Evolutionary conservation across 371 early-diverging fungal genomes (phyloP).

Genomic region (Entomophthora muscae): DNA sequence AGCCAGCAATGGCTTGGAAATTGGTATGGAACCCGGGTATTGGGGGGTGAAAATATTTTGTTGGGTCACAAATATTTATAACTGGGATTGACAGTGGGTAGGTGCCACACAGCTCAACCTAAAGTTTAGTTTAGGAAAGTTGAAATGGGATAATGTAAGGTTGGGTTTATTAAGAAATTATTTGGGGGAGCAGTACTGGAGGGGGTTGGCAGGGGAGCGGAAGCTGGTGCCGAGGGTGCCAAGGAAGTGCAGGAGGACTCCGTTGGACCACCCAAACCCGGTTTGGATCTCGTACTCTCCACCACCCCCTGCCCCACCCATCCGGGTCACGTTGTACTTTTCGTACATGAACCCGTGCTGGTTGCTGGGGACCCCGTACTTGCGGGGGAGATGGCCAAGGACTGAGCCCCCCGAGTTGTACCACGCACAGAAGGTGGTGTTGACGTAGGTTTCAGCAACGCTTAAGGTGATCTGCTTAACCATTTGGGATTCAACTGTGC

Average conservation of each 20-base stretch:
- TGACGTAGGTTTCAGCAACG: conserved; percentile 39
- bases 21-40: too few relatives aligned
- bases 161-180: too few relatives aligned
- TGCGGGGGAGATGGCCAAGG: conserved; percentile 19
- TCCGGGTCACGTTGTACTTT: conserved; percentile 40
- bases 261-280: conserved; percentile 94
- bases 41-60: too few relatives aligned
- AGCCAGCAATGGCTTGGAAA: too few relatives aligned
- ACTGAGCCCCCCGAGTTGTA: conserved; percentile 41
- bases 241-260: conserved; percentile 32
- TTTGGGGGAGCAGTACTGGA: too few relatives aligned
- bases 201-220: too few relatives aligned
- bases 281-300: conserved; percentile 75
- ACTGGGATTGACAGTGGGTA: too few relatives aligned
- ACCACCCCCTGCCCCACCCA: conserved; percentile 46
- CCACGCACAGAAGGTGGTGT: conserved; percentile 51
- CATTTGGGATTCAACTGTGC: background rate
- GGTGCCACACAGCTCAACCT: too few relatives aligned
- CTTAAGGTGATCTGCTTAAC: conserved; percentile 17
- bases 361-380: conserved; percentile 6
- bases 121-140: too few relatives aligned
- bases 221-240: too few relatives aligned
- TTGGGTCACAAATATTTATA: too few relatives aligned
- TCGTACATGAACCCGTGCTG: conserved; percentile 57
- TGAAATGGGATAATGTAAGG: too few relatives aligned